Evolutionary conservation across 2,329 filamentous ascomycete species (phyloP).

Genomic region (Colletotrichum sp.): DNA sequence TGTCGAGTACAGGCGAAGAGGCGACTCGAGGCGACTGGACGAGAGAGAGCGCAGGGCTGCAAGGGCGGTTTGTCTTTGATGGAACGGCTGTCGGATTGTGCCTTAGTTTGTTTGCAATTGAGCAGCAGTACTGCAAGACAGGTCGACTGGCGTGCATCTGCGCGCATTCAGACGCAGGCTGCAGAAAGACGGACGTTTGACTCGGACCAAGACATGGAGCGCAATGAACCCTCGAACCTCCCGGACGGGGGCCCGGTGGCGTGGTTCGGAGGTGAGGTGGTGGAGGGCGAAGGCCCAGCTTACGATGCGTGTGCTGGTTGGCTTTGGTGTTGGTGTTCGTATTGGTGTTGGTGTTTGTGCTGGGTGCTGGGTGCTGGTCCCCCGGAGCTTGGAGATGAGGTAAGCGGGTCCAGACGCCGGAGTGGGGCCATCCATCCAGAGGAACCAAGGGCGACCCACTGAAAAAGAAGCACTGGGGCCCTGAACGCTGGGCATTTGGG

Average conservation of each 20-base stretch:
- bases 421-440: not conserved
- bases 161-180: conserved; percentile 1
- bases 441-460: not conserved
- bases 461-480: not conserved
- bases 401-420: not conserved
- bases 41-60: not conserved
- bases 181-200: conserved; percentile 13
- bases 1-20: not conserved
- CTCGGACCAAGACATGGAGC: conserved; percentile 9
- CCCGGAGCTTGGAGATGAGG: not conserved
- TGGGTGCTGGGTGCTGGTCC: not conserved
- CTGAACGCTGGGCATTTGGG: not conserved
- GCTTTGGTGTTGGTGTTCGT: not conserved
- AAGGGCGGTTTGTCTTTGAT: not conserved
- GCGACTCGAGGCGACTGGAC: not conserved
- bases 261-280: conserved; percentile 17
- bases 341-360: not conserved
- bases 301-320: not conserved
- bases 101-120: not conserved
- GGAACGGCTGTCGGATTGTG: not conserved
- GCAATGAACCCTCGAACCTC: conserved; percentile 22
- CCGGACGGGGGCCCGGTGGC: conserved; percentile 18
- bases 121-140: not conserved
- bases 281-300: not conserved
- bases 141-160: not conserved